Conservation (phyloP, 1,284 basidiomycete genomes). For the Pseudozyma tsukubaensis region DNA sequence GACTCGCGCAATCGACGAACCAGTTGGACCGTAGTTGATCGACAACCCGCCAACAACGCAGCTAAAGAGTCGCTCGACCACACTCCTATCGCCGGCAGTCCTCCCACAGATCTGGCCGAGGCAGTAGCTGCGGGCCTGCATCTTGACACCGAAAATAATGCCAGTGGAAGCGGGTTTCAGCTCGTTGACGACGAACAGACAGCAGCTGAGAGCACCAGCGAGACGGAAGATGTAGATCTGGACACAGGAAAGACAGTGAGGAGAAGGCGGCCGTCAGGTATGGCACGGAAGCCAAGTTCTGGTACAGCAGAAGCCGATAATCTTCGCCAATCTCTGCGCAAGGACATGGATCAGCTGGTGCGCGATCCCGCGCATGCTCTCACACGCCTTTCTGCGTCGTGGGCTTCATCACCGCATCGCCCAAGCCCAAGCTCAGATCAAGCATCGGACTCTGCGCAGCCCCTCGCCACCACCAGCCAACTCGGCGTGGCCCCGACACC, state of each 20-base stretch:
- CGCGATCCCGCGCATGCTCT: slow-evolving; percentile 47
- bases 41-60: slow-evolving; percentile 5
- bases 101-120: slow-evolving; percentile 42
- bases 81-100: slow-evolving; percentile 47
- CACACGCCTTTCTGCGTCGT: slow-evolving; percentile 32
- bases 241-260: slow-evolving; percentile 37
- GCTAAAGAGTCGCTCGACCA: slow-evolving; percentile 28
- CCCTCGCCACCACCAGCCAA: slow-evolving; percentile 32
- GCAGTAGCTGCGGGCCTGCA: slow-evolving; percentile 28
- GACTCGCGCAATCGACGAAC: slow-evolving; percentile 21
- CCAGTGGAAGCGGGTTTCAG: slow-evolving; percentile 31
- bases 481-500: slow-evolving; percentile 35
- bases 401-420: slow-evolving; percentile 19
- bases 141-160: slow-evolving; percentile 13
- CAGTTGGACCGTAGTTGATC: slow-evolving; percentile 56
- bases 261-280: slow-evolving; percentile 14
- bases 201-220: slow-evolving; percentile 20
- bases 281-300: slow-evolving; percentile 26
- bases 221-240: slow-evolving; percentile 41
- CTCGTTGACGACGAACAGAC: slow-evolving; percentile 33
- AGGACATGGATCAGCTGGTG: slow-evolving; percentile 33
- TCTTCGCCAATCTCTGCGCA: slow-evolving; percentile 29
- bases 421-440: slow-evolving; percentile 14
- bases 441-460: background rate
- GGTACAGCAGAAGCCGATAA: slow-evolving; percentile 38